Evolutionary conservation across 305 asterid genomes (phyloP).

Genomic region (Fraxinus baroniana): DNA sequence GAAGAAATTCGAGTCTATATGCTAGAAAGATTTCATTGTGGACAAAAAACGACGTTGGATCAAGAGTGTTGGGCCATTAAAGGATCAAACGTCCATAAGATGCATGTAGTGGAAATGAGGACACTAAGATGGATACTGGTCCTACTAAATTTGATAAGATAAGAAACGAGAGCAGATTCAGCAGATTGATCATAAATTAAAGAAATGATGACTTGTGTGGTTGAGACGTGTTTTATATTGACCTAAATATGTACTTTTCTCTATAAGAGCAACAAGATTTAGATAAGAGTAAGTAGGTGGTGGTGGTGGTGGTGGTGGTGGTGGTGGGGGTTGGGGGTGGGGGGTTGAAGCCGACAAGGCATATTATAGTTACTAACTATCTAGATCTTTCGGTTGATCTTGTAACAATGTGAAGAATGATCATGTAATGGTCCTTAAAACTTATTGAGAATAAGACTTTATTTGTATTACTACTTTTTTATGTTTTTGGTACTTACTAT

Average conservation of each 20-base stretch:
- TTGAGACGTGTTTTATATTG: not conserved
- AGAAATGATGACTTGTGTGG: not conserved
- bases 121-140: not conserved
- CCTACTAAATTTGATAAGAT: not conserved
- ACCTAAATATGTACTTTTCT: not conserved
- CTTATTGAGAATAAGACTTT: not conserved
- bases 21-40: not conserved
- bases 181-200: not conserved
- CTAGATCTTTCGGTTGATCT: not conserved
- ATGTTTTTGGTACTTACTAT: constrained; percentile 25
- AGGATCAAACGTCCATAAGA: not conserved
- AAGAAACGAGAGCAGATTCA: not conserved
- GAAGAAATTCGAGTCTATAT: not conserved
- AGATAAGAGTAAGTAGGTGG: not conserved
- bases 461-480: not conserved
- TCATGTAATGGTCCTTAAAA: not conserved
- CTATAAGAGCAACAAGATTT: not conserved
- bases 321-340: not conserved
- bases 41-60: not conserved
- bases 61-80: not conserved
- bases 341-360: not conserved
- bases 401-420: not conserved
- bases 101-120: not conserved
- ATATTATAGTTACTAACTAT: not conserved
- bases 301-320: not conserved